Evolutionary conservation across 176 grass and related monocot genomes (phyloP).

Genomic region (Paspalum notatum): DNA sequence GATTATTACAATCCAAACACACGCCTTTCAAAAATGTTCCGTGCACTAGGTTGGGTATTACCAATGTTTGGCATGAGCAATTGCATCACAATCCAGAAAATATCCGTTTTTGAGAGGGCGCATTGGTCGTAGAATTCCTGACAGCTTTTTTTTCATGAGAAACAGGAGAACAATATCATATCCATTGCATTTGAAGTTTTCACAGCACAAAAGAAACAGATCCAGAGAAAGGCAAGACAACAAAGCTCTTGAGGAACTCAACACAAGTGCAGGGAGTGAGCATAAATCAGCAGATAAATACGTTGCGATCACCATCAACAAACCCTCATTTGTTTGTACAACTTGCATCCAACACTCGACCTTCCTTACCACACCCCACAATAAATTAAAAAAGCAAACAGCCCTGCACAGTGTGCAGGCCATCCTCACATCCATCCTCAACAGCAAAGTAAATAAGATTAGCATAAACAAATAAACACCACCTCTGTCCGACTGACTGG

Average conservation of each 20-base stretch:
- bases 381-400: constrained; percentile 39
- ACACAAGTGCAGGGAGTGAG: background rate
- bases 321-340: constrained; percentile 8
- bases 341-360: constrained; percentile 32
- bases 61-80: background rate
- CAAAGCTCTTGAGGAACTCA: background rate
- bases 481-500: constrained; percentile 16
- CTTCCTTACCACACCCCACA: constrained; percentile 28
- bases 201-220: background rate
- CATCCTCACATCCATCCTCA: constrained; percentile 32
- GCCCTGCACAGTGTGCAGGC: constrained; percentile 24
- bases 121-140: background rate
- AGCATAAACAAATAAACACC: constrained; percentile 39
- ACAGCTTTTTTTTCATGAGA: background rate
- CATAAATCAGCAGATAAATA: constrained; percentile 20
- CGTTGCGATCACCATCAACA: constrained; percentile 40
- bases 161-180: background rate
- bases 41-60: background rate
- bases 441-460: constrained; percentile 32
- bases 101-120: too few species aligned
- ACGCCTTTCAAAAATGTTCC: background rate
- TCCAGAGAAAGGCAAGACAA: background rate
- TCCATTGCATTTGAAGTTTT: background rate
- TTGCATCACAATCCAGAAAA: background rate
- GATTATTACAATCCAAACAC: background rate